Evolutionary conservation across 179 eudicot genomes (phyloP), one percentile per base, ranked within the genome.

Genomic region (Corrigiola litoralis): DNA sequence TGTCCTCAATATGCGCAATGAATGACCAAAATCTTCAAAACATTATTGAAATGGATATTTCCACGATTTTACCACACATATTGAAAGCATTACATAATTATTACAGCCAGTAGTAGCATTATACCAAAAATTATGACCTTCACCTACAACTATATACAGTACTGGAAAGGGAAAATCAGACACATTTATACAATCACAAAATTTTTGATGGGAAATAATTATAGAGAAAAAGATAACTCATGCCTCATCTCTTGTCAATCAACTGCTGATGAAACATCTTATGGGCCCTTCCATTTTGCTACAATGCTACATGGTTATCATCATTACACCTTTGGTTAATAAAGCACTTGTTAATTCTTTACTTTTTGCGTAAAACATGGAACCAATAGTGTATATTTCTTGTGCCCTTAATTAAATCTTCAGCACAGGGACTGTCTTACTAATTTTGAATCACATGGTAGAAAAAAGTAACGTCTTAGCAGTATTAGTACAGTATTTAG

Each of bases 1-100:
- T 66, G 64, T 63, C 75, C 74, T 63, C 58, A 59, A 63, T 55
- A 55, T 63, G 50, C 75, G 75, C 69, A 55, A 33, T 64, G 61
- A 61, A 71, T 64, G 44, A 64, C 33, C 65, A 18, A 32, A 71
- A 71, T 71, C 75, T 32, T 46, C 34, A 47, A 46, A 24, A 34
- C 75, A 71, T 63, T 25, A 69, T 61, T 41, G 9, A 0, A 44
- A 32, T 10, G 27, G 62, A 47, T 50, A 51, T 52, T 38, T 52
- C 37, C 36, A 64, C 51, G 47, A 49, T 64, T 64, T 50, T 23
- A 17, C 31, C 14, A 18, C 17, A 51, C 16, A 65, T 65, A 52
- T 5, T 33, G 20, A 7, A 25, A 36, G 52, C 37, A 53, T 65
- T 12, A 38, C 38, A 57, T 52, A 28, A 65, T 38, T 65, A 65